phyloP scores from a whole-genome alignment of 2,329 filamentous ascomycete species.

The Lojkania enalia region DNA sequence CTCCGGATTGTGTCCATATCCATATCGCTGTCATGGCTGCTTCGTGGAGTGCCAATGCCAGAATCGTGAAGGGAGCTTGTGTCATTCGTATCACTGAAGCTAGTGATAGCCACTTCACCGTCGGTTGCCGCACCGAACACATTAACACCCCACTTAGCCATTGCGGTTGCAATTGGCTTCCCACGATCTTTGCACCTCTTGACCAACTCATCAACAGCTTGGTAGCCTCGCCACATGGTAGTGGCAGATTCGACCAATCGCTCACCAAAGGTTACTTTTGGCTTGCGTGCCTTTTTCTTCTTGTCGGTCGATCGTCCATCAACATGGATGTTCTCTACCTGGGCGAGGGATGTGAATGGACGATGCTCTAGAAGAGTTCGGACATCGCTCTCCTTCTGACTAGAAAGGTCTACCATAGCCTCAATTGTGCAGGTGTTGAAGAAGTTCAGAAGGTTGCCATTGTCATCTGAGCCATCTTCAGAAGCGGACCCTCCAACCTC shows the following conservation, averaged over 20 bases:
- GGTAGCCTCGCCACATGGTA: conserved; percentile 77
- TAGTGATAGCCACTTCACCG: conserved; percentile 64
- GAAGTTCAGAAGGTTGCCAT: conserved; percentile 69
- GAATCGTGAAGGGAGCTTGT: conserved; percentile 59
- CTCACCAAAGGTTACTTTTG: conserved; percentile 62
- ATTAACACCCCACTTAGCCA: conserved; percentile 70
- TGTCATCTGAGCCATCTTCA: conserved; percentile 42
- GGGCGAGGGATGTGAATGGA: conserved; percentile 70
- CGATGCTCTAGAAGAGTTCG: conserved; percentile 71
- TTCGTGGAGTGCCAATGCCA: conserved; percentile 66
- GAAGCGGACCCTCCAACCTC: conserved; percentile 3
- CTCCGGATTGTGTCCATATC: conserved; percentile 52
- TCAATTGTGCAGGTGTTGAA: conserved; percentile 78
- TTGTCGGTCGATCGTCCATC: conserved; percentile 32
- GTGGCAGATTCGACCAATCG: conserved; percentile 67
- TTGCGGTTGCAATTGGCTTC: conserved; percentile 64
- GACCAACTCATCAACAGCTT: conserved; percentile 82
- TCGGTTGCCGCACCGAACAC: conserved; percentile 62
- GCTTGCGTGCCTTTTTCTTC: conserved; percentile 39
- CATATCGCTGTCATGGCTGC: conserved; percentile 46
- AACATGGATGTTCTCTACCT: conserved; percentile 66
- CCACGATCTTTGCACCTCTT: conserved; percentile 73
- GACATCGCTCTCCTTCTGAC: conserved; percentile 70
- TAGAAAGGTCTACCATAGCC: conserved; percentile 81
- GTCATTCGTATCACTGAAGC: conserved; percentile 51